Base-by-base conservation (phyloP, 805 yeast genomes). In the Kodamaea kakaduensis region DNA sequence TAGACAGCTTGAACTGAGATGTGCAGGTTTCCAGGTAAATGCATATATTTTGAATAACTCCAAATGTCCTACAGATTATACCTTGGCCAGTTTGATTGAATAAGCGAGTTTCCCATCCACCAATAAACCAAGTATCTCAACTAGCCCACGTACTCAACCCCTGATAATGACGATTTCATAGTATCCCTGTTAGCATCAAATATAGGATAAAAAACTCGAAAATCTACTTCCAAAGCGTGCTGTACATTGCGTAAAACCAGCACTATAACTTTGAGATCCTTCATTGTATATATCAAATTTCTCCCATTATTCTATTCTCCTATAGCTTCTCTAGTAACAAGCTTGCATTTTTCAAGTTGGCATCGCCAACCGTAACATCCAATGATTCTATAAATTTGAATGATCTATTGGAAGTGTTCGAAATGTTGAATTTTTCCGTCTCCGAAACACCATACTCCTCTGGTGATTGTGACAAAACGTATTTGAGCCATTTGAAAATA, bases 341-440 rank as follows among this genome's bases (percentile, higher is more conserved):
- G 31, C 90, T 81, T 25, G 96, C 87, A 57, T 88, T 93, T 50
- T 78, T 76, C 44, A 93, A 69, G 1, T 88, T 89, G 1, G 93
- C 86, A 6, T 77, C 85, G 24, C 69, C 78, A 6, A 93, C 73
- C 1, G 86, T 73, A 41, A 61, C 45, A 22, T 77, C 76, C 26
- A 85, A 56, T 59, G 42, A 76, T 52, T 50, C 94, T 51, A 59
- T 82, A 71, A 48, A 71, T 65, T 48, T 81, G 75, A 56, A 72
- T 56, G 54, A 34, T 25, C 56, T 56, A 32, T 59, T 55, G 6
- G 66, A 55, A 14, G 56, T 51, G 36, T 64, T 59, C 2, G 69
- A 51, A 19, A 65, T 50, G 17, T 41, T 50, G 38, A 67, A 65
- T 10, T 44, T 44, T 25, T 56, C 68, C 6, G 38, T 45, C 4